Evolutionary conservation across 73 alveolate species (phyloP).

Genomic region (Loxodes magnus): DNA sequence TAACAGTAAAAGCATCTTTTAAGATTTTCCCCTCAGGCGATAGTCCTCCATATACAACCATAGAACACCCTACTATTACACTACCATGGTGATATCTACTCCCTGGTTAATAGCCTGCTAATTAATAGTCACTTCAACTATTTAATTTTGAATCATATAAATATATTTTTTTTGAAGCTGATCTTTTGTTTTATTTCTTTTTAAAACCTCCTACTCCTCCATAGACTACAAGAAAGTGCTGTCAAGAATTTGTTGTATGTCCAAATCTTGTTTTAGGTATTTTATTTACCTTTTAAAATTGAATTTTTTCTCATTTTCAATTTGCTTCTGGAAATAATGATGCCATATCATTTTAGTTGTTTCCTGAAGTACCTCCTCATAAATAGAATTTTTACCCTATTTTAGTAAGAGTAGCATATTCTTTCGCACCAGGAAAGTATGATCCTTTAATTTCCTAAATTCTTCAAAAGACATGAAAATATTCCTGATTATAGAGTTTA

Average conservation of each 20-base stretch:
- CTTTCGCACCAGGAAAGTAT: no score
- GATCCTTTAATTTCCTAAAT: no score
- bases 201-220: constrained; percentile 18
- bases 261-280: constrained; percentile 7
- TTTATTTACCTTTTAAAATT: no score
- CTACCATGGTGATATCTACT: constrained; percentile 10
- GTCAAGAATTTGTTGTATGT: neutral
- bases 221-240: constrained; percentile 2
- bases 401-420: no score
- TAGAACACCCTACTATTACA: constrained; percentile 1
- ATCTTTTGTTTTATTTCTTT: neutral
- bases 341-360: no score
- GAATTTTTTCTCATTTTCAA: no score
- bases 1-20: neutral
- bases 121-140: neutral
- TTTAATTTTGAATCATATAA: neutral
- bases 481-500: no score
- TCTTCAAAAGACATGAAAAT: no score
- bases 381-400: no score
- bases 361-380: no score
- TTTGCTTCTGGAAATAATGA: no score
- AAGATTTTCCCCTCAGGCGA: neutral
- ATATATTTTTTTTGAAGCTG: neutral
- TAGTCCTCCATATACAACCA: constrained; percentile 8
- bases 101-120: constrained; percentile 2